phyloP scores from a whole-genome alignment of 306 rosid species.

The Citrullus amarus region DNA sequence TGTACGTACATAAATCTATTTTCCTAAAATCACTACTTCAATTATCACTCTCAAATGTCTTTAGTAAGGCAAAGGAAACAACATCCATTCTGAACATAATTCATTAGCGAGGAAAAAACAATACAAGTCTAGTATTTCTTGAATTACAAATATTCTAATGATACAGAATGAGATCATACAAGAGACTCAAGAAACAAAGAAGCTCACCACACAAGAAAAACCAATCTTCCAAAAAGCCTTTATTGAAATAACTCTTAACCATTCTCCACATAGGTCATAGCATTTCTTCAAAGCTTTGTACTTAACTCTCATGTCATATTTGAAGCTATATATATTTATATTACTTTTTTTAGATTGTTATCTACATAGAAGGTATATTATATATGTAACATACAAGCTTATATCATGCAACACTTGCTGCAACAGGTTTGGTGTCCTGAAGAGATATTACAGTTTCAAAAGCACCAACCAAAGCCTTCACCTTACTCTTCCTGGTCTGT shows the following conservation, averaged over 20 bases:
- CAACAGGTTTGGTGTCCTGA: conserved; percentile 27
- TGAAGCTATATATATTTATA: not conserved
- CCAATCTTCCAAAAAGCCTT: not conserved
- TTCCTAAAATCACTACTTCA: too few relatives aligned
- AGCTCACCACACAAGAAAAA: not conserved
- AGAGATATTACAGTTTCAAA: conserved; percentile 86
- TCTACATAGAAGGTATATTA: not conserved
- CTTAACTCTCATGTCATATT: not conserved
- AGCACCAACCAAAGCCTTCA: conserved; percentile 85
- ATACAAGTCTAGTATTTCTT: not conserved
- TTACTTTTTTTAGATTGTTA: not conserved
- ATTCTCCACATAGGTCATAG: not conserved
- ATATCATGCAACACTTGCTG: conserved; percentile 14
- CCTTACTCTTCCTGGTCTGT: conserved; percentile 65
- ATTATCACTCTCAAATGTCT: too few relatives aligned
- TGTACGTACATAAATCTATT: too few relatives aligned
- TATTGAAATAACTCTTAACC: not conserved
- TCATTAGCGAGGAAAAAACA: not conserved
- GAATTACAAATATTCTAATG: not conserved
- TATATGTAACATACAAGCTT: not conserved
- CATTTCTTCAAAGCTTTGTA: not conserved
- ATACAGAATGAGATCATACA: not conserved
- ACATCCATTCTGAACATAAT: too few relatives aligned
- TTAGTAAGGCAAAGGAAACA: too few relatives aligned
- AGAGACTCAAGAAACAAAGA: not conserved